Evolutionary conservation across 768 basidiomycete genomes (phyloP).

Genomic region (Royoungia palumana): DNA sequence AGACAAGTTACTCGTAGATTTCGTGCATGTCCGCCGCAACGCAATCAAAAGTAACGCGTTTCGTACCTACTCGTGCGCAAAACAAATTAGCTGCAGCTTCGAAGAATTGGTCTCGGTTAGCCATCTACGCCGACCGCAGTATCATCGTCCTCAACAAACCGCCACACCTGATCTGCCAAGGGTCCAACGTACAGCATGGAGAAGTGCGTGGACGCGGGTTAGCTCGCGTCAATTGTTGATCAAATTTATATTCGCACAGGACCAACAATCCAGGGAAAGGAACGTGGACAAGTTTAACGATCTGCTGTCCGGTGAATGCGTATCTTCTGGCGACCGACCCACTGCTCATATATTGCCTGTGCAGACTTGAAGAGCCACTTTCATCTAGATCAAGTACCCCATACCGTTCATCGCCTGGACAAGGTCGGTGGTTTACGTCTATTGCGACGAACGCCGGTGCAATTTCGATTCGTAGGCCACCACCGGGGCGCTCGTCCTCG

Average conservation of each 20-base stretch:
- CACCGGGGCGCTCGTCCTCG: conserved; percentile 60
- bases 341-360: neutral
- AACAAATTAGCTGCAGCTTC: conserved; percentile 6
- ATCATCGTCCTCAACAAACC: conserved; percentile 62
- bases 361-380: conserved; percentile 32
- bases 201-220: conserved; percentile 16
- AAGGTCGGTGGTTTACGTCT: conserved; percentile 39
- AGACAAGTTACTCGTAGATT: neutral
- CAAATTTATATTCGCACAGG: conserved; percentile 9
- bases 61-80: neutral
- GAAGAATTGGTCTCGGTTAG: conserved; percentile 32
- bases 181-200: conserved; percentile 24
- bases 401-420: conserved; percentile 63
- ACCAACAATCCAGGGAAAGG: conserved; percentile 20
- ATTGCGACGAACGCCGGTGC: neutral
- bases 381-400: conserved; percentile 36
- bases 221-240: neutral
- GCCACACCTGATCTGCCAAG: conserved; percentile 53
- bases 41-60: conserved; percentile 20
- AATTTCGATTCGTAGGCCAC: conserved; percentile 42
- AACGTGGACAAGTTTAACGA: conserved; percentile 35
- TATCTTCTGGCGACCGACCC: conserved; percentile 2
- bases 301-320: conserved; percentile 34
- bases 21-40: conserved; percentile 17
- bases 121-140: conserved; percentile 52